Percentiles rank a stretch among this genome's conserved stretches.
Evolutionary conservation across 345 rosid species (phyloP).

Genomic region (Pistacia vera): DNA sequence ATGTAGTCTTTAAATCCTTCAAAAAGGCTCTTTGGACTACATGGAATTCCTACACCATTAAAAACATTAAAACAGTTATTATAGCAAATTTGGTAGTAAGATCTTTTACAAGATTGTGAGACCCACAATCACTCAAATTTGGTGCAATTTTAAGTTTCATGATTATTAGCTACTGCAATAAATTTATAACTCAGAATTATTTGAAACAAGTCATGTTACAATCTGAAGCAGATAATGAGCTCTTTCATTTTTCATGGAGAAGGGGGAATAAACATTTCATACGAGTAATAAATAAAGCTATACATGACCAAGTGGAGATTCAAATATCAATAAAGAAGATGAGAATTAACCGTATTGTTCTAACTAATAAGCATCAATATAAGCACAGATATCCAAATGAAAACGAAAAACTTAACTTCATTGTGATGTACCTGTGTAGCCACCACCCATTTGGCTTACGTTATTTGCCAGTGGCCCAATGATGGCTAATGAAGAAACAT

Average conservation of each 20-base stretch:
- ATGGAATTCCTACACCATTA: conserved; percentile 59
- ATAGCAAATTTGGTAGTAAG: neutral
- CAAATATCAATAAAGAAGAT: neutral
- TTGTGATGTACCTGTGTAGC: conserved; percentile 61
- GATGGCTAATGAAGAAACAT: conserved; percentile 64
- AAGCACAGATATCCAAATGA: neutral
- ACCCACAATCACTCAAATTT: conserved; percentile 6
- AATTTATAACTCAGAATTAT: neutral
- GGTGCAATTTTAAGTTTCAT: neutral
- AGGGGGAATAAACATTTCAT: no score
- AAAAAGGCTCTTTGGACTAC: conserved; percentile 63
- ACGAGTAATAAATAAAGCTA: no score
- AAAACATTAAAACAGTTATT: conserved; percentile 1
- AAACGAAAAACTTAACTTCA: neutral
- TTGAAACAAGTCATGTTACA: neutral
- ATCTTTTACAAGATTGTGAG: conserved; percentile 18
- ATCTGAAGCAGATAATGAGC: neutral
- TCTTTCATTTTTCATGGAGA: no score
- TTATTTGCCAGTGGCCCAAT: conserved; percentile 79
- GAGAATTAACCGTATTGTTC: neutral
- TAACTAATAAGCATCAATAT: neutral
- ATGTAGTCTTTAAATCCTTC: conserved; percentile 55
- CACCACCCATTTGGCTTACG: conserved; percentile 67
- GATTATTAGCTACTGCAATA: neutral
- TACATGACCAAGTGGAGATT: neutral